Conservation (phyloP, 768 basidiomycete genomes). For the Mycena galericulata region DNA sequence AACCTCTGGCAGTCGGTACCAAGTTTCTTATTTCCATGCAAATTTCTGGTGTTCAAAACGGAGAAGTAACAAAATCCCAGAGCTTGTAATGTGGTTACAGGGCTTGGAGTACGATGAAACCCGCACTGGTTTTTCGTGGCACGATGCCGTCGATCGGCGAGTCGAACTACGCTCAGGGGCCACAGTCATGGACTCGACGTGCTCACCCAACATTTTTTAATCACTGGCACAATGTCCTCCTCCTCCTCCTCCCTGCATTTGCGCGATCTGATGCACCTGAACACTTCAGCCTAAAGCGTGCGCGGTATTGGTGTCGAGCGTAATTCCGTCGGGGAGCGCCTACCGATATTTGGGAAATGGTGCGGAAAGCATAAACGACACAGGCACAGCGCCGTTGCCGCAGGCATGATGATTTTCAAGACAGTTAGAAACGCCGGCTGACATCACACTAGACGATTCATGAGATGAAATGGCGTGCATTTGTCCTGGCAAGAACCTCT, state of each 20-base stretch:
- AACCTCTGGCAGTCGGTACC: no score
- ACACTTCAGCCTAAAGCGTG: conserved; percentile 18
- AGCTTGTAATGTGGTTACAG: conserved; percentile 32
- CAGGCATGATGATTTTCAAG: conserved; percentile 26
- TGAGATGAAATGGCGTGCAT: no score
- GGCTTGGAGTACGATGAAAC: conserved; percentile 27
- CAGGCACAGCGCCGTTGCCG: conserved; percentile 16
- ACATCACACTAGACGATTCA: conserved; percentile 24
- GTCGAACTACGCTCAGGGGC: conserved; percentile 26
- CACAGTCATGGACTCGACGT: conserved; percentile 6
- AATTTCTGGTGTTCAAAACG: not conserved
- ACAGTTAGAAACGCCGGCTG: conserved; percentile 18
- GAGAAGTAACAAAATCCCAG: conserved; percentile 20
- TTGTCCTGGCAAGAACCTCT: not conserved
- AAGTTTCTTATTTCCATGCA: no score
- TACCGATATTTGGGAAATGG: conserved; percentile 10
- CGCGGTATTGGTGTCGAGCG: conserved; percentile 21
- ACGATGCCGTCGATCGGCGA: conserved; percentile 8
- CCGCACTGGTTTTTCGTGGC: conserved; percentile 13
- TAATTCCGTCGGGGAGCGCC: conserved; percentile 22
- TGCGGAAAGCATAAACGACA: conserved; percentile 12
- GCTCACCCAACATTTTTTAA: conserved; percentile 25
- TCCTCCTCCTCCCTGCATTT: not conserved
- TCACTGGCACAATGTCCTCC: no score
- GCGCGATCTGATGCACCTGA: conserved; percentile 30